Evolutionary conservation across 345 rosid genomes (phyloP).

Genomic region (Salix purpurea): DNA sequence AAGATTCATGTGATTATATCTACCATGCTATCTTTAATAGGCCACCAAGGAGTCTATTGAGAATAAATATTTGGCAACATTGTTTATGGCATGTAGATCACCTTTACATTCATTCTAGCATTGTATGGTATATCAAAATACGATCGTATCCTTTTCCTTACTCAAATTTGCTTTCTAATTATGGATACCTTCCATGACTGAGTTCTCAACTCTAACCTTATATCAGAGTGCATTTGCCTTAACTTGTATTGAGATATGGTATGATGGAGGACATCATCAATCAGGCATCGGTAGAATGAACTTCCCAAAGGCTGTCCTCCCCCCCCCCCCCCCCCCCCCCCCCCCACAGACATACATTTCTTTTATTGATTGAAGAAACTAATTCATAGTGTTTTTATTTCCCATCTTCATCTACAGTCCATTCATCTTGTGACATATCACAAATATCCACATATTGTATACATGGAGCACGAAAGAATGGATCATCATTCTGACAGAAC

Average conservation of each 20-base stretch:
- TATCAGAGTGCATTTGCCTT: conserved; percentile 34
- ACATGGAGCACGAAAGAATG: conserved; percentile 38
- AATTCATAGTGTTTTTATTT: not conserved
- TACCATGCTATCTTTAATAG: not conserved
- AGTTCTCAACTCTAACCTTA: conserved; percentile 2
- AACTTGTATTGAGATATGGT: conserved; percentile 60
- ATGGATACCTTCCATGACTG: conserved; percentile 2
- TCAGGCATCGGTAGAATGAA: too few species aligned
- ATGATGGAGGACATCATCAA: conserved; percentile 70
- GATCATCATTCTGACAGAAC: conserved; percentile 20
- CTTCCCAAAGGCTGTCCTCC: conserved; percentile 39
- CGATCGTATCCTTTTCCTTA: conserved; percentile 67
- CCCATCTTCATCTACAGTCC: too few species aligned
- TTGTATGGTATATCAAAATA: conserved; percentile 80
- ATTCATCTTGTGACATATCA: too few species aligned
- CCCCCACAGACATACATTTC: not conserved
- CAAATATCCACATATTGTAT: conserved; percentile 36
- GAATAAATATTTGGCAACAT: conserved; percentile 1
- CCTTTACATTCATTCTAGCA: conserved; percentile 79
- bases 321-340: too few species aligned
- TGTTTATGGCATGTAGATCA: conserved; percentile 51
- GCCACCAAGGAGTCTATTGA: not conserved
- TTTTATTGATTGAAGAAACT: not conserved
- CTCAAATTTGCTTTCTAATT: conserved; percentile 10
- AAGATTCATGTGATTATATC: conserved; percentile 64